Percentiles rank a stretch among this genome's conserved stretches.
phyloP scores from a whole-genome alignment of 78 protist species.

The Dictyostelium brefeldianum region DNA sequence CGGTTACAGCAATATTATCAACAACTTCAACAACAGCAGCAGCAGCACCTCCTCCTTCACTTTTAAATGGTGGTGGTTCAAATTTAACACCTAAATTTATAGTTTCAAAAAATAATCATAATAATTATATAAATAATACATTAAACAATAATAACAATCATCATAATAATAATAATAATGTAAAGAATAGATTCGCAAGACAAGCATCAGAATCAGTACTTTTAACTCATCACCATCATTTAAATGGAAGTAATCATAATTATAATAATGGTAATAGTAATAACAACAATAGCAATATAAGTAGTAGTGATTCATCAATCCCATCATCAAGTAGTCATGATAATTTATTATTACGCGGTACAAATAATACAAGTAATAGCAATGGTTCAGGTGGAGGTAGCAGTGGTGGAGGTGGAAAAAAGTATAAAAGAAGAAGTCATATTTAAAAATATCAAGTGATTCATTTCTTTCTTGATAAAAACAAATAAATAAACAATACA shows the following conservation, averaged over 20 bases:
- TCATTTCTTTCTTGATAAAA: slow-evolving; percentile 15
- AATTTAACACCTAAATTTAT: background rate
- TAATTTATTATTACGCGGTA: background rate
- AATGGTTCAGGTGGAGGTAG: background rate
- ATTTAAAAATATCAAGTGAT: slow-evolving; percentile 12
- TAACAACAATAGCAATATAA: background rate
- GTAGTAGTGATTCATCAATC: background rate
- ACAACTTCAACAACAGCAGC: background rate
- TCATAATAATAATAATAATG: background rate
- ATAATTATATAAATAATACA: background rate
- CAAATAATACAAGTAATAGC: background rate
- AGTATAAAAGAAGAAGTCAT: slow-evolving; percentile 1
- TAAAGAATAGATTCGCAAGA: background rate
- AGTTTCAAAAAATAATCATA: background rate
- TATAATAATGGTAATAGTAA: background rate
- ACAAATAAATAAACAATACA: no score
- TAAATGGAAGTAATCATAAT: background rate
- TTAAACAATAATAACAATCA: background rate
- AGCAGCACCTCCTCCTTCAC: background rate
- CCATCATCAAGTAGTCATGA: slow-evolving; percentile 2
- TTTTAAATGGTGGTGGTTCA: background rate
- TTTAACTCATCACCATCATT: background rate
- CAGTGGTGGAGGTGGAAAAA: background rate
- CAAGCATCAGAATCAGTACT: slow-evolving; percentile 3
- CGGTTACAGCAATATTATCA: no score